Evolutionary conservation across 768 basidiomycete genomes (phyloP), one percentile per base, ranked within the genome.

Genomic region (Polyporus arcularius): DNA sequence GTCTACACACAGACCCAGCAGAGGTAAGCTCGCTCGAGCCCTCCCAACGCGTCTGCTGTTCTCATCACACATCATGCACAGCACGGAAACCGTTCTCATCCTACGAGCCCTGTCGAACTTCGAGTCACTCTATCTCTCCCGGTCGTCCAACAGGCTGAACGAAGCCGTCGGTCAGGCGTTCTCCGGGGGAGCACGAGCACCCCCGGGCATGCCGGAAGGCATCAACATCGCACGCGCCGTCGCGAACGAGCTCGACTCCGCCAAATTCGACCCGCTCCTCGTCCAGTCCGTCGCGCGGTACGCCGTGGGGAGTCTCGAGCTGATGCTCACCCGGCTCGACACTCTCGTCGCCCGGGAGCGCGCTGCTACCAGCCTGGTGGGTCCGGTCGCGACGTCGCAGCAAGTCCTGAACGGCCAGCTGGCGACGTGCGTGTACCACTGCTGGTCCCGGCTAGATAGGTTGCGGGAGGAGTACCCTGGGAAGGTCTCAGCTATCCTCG

Each of bases 241-340:
- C 21, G 85, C 86, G 30, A 98, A 98, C 71, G 97, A 98, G 68
- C 83, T 99, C 4, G 95, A 98, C 72, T 86, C 93, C 2, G 94
- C 94, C 14, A 82, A 88, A 62, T 97, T 96, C 70, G 97, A 99
- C 74, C 96, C 96, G 0, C 72, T 98, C 40, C 78, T 99, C 14
- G 85, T 93, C 11, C 83, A 82, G 60, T 80, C 86, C 6, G 87
- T 97, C 8, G 92, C 95, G 14, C 88, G 87, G 72, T 88, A 85
- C 69, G 86, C 84, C 0, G 80, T 80, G 10, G 76, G 82, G 2
- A 85, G 86, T 57, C 69, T 98, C 49, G 92, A 94, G n/a, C 80
- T 78, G 62, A 78, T 93, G 65, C 68, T 85, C 21, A 77, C 80
- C 6, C 81, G 88, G 58, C 73, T 84, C 1, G 94, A 97, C 40